Evolutionary conservation across 2,329 filamentous ascomycete genomes (phyloP).

Genomic region (Mariannaea elegans): DNA sequence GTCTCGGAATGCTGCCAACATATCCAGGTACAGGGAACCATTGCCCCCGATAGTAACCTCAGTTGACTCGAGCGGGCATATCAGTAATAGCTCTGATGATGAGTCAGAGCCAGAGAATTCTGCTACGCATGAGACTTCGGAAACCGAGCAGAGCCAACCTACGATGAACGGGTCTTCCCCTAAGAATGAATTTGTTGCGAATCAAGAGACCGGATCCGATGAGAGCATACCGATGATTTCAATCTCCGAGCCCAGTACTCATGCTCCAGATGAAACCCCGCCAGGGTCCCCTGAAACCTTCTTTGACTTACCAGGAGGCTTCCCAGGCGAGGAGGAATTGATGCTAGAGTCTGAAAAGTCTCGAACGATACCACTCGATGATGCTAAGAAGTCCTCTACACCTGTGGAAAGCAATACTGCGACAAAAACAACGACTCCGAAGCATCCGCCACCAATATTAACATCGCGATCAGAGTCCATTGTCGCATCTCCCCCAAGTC

Average conservation of each 20-base stretch:
- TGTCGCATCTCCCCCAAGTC: constrained; percentile 20
- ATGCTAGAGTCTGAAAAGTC: constrained; percentile 2
- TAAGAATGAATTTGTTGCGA: constrained; percentile 9
- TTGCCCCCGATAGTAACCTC: constrained; percentile 76
- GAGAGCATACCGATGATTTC: constrained; percentile 54
- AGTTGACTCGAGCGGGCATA: constrained; percentile 71
- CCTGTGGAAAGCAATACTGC: background rate
- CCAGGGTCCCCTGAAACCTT: constrained; percentile 43
- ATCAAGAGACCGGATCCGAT: constrained; percentile 7
- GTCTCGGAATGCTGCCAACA: constrained; percentile 63
- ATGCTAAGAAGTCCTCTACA: background rate
- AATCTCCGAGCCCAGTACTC: constrained; percentile 56
- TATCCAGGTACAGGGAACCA: constrained; percentile 68
- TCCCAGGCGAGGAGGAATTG: constrained; percentile 57
- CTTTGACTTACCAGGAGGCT: constrained; percentile 67
- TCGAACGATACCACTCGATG: constrained; percentile 8
- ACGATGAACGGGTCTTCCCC: background rate
- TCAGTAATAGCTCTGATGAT: constrained; percentile 62
- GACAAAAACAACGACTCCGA: background rate
- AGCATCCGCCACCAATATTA: constrained; percentile 14
- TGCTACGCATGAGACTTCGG: background rate
- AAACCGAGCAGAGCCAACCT: background rate
- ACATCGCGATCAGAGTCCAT: constrained; percentile 31
- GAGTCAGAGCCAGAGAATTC: constrained; percentile 31
- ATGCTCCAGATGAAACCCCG: constrained; percentile 28